These are phyloP conservation scores for Cryptococcus jaspeensis DNA, from an alignment of 1,284 basidiomycete genomes.

Conservation along the genomic window DNA sequence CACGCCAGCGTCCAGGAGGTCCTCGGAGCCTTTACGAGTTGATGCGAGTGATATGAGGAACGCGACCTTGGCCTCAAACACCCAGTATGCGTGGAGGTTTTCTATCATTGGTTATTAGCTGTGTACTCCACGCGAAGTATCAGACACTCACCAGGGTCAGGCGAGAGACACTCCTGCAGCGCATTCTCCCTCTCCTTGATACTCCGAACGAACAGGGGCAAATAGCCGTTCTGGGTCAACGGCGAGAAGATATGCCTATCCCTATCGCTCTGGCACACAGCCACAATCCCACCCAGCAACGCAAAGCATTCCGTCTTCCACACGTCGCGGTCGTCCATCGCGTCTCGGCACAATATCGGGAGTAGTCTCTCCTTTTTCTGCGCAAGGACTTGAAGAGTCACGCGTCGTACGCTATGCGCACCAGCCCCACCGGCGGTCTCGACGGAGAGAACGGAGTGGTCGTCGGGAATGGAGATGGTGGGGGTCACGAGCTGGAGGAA, in stretches of 20 bases:
- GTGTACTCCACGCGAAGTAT: not conserved
- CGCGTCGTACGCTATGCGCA: constrained; percentile 57
- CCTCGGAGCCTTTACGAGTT: constrained; percentile 77
- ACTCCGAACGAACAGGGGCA: constrained; percentile 77
- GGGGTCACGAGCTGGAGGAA: constrained; percentile 67
- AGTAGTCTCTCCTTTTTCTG: constrained; percentile 67
- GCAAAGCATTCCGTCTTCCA: constrained; percentile 85
- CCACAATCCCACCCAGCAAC: constrained; percentile 56
- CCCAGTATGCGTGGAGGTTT: constrained; percentile 86
- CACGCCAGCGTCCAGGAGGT: constrained; percentile 74
- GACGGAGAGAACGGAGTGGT: constrained; percentile 4
- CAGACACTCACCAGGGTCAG: constrained; percentile 71
- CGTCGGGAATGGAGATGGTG: constrained; percentile 10
- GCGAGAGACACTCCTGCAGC: constrained; percentile 76
- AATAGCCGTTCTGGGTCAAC: constrained; percentile 72
- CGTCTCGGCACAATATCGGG: constrained; percentile 77
- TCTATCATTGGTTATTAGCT: constrained; percentile 56
- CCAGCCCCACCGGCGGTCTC: constrained; percentile 17
- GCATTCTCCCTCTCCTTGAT: constrained; percentile 78
- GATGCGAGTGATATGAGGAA: constrained; percentile 81
- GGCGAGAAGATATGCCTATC: constrained; percentile 57
- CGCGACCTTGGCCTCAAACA: constrained; percentile 92
- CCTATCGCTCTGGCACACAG: constrained; percentile 36
- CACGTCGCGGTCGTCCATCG: constrained; percentile 89
- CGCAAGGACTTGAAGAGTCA: constrained; percentile 62